Evolutionary conservation across 306 rosid genomes (phyloP), one percentile per base, ranked within the genome.

Genomic region (Vicia villosa): DNA sequence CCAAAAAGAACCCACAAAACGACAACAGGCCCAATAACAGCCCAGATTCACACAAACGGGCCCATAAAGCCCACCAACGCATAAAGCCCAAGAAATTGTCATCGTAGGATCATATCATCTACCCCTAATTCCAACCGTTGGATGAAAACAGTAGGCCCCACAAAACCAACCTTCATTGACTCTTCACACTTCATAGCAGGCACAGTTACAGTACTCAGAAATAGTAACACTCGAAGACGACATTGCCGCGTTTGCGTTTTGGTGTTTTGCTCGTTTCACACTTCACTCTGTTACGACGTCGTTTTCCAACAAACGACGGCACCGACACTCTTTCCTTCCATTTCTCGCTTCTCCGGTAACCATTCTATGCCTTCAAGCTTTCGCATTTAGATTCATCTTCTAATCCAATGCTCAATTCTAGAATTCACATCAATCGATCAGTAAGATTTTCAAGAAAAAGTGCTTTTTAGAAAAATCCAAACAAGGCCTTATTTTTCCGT

Each of bases 301-400:
- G 49, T 74, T 73, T 52, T 51, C 12, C 54, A 2, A 17, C 6
- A 4, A 52, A 69, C 61, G 65, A 42, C n/a, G 1, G 13, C 91
- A 90, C 98, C 94, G 97, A 93, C 98, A 85, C 85, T 15, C 55
- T 3, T 72, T 79, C n/a, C 43, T 73, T 76, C 37, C 81, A 34
- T 75, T 52, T 77, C 19, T 30, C 20, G 51, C 62, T 58, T 69
- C 59, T 40, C 77, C 14, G 87, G 92, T 86, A 45, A 15, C 83
- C 59, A 6, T 55, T 47, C 10, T 12, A 6, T 7, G 8, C 38
- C 10, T 34, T 34, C 38, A 34, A 34, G 7, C 38, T 7, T 17
- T 20, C 47, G 21, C 72, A 26, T 41, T 77, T 58, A 10, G 28
- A 16, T 52, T 65, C 15, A 36, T 6, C 15, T 64, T 63, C 22